Conservation (phyloP, 2,329 filamentous ascomycete genomes). For the Colletotrichum spaethianum region DNA sequence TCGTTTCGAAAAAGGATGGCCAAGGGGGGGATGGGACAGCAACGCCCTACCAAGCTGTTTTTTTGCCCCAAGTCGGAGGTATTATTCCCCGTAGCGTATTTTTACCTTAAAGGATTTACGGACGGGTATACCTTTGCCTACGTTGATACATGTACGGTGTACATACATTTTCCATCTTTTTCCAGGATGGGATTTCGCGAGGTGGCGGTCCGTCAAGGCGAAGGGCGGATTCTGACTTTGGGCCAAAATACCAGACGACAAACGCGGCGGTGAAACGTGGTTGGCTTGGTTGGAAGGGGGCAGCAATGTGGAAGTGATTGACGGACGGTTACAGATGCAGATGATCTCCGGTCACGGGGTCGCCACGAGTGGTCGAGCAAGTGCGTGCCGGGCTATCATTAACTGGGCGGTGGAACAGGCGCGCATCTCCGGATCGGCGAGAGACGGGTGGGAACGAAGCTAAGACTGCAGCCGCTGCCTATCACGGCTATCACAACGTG, state of each 20-base stretch:
- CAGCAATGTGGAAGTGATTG: constrained; percentile 2
- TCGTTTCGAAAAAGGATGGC: neutral
- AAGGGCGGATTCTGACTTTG: neutral
- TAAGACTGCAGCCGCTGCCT: neutral
- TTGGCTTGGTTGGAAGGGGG: neutral
- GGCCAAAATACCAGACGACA: neutral
- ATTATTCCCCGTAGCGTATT: neutral
- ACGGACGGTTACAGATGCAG: neutral
- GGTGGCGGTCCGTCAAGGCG: neutral
- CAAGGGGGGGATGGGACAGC: neutral
- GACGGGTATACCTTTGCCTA: neutral
- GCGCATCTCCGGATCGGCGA: constrained; percentile 1
- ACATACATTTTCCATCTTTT: constrained; percentile 8
- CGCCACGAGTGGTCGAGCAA: neutral
- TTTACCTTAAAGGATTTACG: neutral
- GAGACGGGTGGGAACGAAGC: neutral
- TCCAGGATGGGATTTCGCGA: constrained; percentile 8
- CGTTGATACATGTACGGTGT: neutral
- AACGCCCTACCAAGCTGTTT: neutral
- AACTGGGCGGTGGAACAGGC: neutral
- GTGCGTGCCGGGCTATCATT: neutral
- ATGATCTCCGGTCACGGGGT: constrained; percentile 1
- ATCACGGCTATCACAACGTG: neutral
- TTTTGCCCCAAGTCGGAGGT: neutral
- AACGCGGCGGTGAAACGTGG: too few species aligned